These are phyloP conservation scores for Bacterosira constricta DNA, from an alignment of 108 stramenopile species.

Conservation along the genomic window DNA sequence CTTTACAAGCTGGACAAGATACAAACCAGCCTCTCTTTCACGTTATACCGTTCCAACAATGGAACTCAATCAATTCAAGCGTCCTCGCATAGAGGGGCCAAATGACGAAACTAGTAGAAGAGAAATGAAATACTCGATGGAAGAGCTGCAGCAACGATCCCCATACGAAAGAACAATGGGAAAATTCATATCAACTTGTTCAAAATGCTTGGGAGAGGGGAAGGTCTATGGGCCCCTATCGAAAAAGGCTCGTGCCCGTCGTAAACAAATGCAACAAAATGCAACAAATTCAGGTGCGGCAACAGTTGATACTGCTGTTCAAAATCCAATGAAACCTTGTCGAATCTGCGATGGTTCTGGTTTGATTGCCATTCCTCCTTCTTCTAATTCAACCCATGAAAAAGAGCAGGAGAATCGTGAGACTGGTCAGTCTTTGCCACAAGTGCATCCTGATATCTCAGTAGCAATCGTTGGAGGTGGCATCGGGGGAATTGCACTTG, in stretches of 20 bases:
- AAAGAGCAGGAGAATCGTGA: neutral
- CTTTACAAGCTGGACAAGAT: neutral
- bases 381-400: neutral
- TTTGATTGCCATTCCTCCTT: conserved; percentile 10
- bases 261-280: conserved; percentile 17
- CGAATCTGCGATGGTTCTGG: conserved; percentile 48
- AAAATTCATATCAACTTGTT: conserved; percentile 36
- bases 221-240: conserved; percentile 48
- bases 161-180: conserved; percentile 40
- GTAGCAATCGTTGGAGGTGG: conserved; percentile 88
- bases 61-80: neutral
- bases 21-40: neutral
- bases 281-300: neutral
- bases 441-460: neutral
- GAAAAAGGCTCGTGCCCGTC: conserved; percentile 52
- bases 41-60: neutral
- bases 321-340: conserved; percentile 52
- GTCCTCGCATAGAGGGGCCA: neutral
- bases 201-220: conserved; percentile 67
- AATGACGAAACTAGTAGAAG: neutral
- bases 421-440: conserved; percentile 1
- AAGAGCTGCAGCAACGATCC: conserved; percentile 10
- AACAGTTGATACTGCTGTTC: conserved; percentile 18
- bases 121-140: too few species aligned
- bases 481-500: conserved; percentile 82